phyloP scores from a whole-genome alignment of 345 rosid species.

The Acer campestre region DNA sequence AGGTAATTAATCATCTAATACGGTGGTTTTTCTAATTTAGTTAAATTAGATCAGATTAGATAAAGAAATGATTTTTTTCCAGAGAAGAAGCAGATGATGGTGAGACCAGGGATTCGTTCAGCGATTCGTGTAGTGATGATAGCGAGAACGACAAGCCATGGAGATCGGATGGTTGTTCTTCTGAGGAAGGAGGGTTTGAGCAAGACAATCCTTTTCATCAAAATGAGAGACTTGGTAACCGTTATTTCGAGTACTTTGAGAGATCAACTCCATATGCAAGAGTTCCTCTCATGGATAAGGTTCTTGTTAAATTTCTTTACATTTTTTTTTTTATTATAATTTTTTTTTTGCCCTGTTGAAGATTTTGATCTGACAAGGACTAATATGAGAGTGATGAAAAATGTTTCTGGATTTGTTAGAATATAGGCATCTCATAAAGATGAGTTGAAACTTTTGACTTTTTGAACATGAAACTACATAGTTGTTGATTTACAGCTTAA shows the following conservation, averaged over 20 bases:
- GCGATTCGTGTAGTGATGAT: constrained; percentile 89
- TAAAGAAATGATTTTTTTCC: background rate
- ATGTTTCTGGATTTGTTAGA: constrained; percentile 23
- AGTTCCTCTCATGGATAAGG: constrained; percentile 99
- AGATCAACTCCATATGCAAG: constrained; percentile 91
- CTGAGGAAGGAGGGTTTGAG: constrained; percentile 88
- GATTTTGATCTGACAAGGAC: constrained; percentile 11
- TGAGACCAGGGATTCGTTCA: constrained; percentile 76
- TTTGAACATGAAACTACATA: constrained; percentile 21
- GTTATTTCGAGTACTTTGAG: constrained; percentile 80
- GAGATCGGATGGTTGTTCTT: constrained; percentile 78
- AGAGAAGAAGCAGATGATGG: constrained; percentile 87
- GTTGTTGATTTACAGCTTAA: background rate
- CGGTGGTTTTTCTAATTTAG: no score
- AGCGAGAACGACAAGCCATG: constrained; percentile 86
- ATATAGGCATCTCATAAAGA: constrained; percentile 46
- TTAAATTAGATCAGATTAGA: no score
- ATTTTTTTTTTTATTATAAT: constrained; percentile 5
- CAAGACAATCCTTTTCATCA: constrained; percentile 63
- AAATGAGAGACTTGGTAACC: constrained; percentile 76
- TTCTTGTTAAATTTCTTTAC: constrained; percentile 26
- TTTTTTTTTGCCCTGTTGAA: constrained; percentile 1
- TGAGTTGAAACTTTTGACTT: constrained; percentile 37
- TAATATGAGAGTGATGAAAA: background rate
- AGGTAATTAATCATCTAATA: constrained; percentile 43